Percentiles rank a stretch among this genome's conserved stretches.
phyloP scores from a whole-genome alignment of 1,284 basidiomycete genomes.

The Irpex sp. region DNA sequence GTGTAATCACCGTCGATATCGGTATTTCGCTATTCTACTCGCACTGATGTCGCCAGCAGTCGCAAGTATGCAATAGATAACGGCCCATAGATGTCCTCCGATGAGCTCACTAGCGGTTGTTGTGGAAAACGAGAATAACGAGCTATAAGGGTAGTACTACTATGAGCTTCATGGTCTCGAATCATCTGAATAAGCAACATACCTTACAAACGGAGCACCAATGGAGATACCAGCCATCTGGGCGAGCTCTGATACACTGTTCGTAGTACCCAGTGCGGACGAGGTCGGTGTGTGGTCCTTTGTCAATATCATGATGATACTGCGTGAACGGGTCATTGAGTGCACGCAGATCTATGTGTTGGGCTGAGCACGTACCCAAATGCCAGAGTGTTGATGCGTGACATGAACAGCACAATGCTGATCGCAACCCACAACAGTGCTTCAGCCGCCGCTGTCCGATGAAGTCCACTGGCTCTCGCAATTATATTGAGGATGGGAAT shows the following conservation, averaged over 20 bases:
- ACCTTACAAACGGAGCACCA: slow-evolving; percentile 47
- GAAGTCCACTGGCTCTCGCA: slow-evolving; percentile 19
- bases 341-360: background rate
- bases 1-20: slow-evolving; percentile 12
- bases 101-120: slow-evolving; percentile 15
- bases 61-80: slow-evolving; percentile 24
- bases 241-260: slow-evolving; percentile 59
- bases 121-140: slow-evolving; percentile 37
- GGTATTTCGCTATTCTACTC: slow-evolving; percentile 16
- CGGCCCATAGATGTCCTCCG: slow-evolving; percentile 37
- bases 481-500: slow-evolving; percentile 30
- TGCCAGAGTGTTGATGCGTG: slow-evolving; percentile 31
- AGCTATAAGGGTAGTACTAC: slow-evolving; percentile 34
- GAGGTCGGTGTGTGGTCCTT: slow-evolving; percentile 51
- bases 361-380: slow-evolving; percentile 30
- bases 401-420: slow-evolving; percentile 29
- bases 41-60: slow-evolving; percentile 20
- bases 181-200: background rate
- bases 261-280: slow-evolving; percentile 53
- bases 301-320: slow-evolving; percentile 58
- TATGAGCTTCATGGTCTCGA: background rate
- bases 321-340: slow-evolving; percentile 21
- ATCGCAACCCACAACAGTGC: slow-evolving; percentile 31
- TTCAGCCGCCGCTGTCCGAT: slow-evolving; percentile 15
- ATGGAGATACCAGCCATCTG: slow-evolving; percentile 54